These are phyloP conservation scores for Cryptococcus sp. DNA, from an alignment of 1,284 basidiomycete species.

Conservation along the genomic window DNA sequence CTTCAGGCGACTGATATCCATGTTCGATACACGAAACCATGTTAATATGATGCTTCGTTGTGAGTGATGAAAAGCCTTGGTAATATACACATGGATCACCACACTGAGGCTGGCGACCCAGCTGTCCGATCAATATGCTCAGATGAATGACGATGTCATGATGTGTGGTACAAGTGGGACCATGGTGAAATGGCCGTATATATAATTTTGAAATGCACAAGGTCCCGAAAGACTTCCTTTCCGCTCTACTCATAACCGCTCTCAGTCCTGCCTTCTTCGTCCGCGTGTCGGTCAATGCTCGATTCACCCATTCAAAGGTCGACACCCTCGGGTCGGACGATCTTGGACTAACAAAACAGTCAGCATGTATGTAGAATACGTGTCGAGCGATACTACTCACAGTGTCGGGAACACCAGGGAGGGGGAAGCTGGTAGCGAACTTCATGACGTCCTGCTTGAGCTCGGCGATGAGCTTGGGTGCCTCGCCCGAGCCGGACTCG, in stretches of 20 bases:
- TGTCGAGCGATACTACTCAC: constrained; percentile 22
- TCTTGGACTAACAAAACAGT: constrained; percentile 29
- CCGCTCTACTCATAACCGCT: neutral
- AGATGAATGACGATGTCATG: constrained; percentile 32
- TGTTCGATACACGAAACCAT: no score
- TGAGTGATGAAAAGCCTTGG: no score
- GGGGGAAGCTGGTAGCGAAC: constrained; percentile 85
- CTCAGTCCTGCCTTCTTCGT: neutral
- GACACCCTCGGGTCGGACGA: constrained; percentile 49
- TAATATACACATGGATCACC: no score
- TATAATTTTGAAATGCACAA: constrained; percentile 3
- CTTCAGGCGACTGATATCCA: no score
- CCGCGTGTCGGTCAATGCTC: neutral
- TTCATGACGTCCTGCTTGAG: constrained; percentile 61
- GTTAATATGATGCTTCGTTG: no score
- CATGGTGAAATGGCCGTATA: constrained; percentile 27
- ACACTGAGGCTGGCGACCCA: no score
- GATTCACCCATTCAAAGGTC: constrained; percentile 30
- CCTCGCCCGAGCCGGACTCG: constrained; percentile 68
- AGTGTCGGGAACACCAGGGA: constrained; percentile 81
- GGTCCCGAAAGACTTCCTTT: neutral
- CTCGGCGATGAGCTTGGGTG: constrained; percentile 57
- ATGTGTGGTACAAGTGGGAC: constrained; percentile 13
- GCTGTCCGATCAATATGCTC: constrained; percentile 1
- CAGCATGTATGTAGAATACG: constrained; percentile 2